Conservation (phyloP, 257 asterid species). For the Solanum chmielewskii region DNA sequence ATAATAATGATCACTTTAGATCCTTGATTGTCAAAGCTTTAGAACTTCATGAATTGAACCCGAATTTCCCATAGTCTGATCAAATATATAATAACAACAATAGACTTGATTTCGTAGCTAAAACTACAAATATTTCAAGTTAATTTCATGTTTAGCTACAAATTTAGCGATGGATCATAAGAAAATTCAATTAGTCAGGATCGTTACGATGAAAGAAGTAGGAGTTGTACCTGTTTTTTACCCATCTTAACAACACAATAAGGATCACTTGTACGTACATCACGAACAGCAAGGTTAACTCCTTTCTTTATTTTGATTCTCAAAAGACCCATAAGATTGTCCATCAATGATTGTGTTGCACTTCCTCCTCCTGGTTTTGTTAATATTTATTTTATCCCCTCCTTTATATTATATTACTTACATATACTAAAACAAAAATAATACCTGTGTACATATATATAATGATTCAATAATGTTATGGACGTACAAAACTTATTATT, state of each 20-base stretch:
- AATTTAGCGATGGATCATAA: too few relatives aligned
- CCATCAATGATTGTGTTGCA: slow-evolving; percentile 19
- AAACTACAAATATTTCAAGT: too few relatives aligned
- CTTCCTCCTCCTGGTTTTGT: slow-evolving; percentile 1
- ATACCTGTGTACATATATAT: neutral
- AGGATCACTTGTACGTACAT: slow-evolving; percentile 69
- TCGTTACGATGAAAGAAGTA: neutral
- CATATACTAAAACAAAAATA: neutral
- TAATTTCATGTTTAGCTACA: too few relatives aligned
- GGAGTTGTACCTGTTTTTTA: neutral
- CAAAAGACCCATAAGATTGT: slow-evolving; percentile 58
- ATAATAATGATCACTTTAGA: neutral
- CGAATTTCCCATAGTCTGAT: neutral
- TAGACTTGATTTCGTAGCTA: too few relatives aligned
- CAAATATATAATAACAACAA: neutral
- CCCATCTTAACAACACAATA: slow-evolving; percentile 30
- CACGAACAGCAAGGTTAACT: slow-evolving; percentile 82
- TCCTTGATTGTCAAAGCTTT: neutral
- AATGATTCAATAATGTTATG: neutral
- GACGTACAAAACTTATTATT: neutral
- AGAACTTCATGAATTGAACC: neutral
- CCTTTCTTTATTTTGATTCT: slow-evolving; percentile 62
- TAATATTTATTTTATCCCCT: neutral
- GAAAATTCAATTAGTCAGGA: too few relatives aligned
- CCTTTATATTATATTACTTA: neutral